phyloP scores from a whole-genome alignment of 2,329 filamentous ascomycete genomes.

The Epichloe brachyelytri region DNA sequence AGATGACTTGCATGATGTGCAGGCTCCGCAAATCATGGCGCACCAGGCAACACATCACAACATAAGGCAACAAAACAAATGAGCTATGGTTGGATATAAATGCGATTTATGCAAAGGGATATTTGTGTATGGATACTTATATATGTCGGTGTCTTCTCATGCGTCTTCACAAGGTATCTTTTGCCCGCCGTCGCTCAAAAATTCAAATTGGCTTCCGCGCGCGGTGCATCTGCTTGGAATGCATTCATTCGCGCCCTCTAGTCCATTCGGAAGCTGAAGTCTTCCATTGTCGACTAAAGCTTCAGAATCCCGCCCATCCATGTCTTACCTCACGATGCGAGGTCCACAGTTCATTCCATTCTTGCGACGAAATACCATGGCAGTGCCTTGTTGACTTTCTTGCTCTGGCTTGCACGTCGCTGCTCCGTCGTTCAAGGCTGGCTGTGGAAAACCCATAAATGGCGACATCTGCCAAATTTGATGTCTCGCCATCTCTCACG shows the following conservation, averaged over 20 bases:
- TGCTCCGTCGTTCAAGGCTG: neutral
- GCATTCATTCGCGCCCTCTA: neutral
- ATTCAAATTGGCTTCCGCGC: neutral
- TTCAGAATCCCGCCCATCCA: neutral
- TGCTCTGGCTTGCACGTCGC: neutral
- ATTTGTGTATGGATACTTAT: neutral
- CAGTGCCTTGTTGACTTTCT: neutral
- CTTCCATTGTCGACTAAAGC: too few species aligned
- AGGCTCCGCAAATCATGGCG: too few species aligned
- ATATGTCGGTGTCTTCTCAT: neutral
- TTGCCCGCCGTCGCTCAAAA: neutral
- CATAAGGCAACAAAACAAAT: too few species aligned
- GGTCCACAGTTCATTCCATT: neutral
- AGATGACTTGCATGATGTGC: too few species aligned
- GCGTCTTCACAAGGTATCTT: neutral
- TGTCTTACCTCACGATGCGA: neutral
- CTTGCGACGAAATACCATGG: neutral
- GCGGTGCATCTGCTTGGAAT: neutral
- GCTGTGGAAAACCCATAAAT: neutral
- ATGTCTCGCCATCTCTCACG: neutral
- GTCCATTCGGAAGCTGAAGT: neutral
- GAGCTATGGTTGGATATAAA: too few species aligned
- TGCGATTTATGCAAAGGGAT: neutral
- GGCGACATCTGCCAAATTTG: neutral
- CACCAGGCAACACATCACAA: too few species aligned